Evolutionary conservation across 495 filamentous ascomycete species (phyloP).

Genomic region (Pseudomonodictys pantanalensis): DNA sequence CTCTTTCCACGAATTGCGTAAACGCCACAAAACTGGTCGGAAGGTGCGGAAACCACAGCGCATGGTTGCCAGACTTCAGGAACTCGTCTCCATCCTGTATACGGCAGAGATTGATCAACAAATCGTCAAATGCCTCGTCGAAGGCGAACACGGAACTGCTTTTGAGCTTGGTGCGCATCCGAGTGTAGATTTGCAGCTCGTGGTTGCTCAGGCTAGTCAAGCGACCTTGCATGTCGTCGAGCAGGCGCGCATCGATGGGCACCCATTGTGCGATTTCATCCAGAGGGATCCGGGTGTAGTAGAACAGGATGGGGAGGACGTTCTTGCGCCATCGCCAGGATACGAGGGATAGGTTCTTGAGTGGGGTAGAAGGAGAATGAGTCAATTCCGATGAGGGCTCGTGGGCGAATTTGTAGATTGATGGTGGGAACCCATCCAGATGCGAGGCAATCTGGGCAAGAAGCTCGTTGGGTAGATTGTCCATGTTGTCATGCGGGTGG

Average conservation of each 20-base stretch:
- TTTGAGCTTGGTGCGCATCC: slow-evolving; percentile 28
- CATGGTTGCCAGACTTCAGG: slow-evolving; percentile 6
- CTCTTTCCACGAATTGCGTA: slow-evolving; percentile 1
- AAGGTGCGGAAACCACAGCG: slow-evolving; percentile 25
- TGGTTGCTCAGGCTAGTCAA: slow-evolving; percentile 21
- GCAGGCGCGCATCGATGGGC: slow-evolving; percentile 23
- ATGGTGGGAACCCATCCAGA: slow-evolving; percentile 17
- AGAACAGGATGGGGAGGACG: slow-evolving; percentile 28
- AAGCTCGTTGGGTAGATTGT: slow-evolving; percentile 28
- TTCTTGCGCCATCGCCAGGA: slow-evolving; percentile 26
- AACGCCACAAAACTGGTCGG: slow-evolving; percentile 17
- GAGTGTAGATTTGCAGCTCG: slow-evolving; percentile 25
- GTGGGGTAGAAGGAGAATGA: not conserved
- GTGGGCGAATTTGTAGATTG: slow-evolving; percentile 24
- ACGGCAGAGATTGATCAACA: slow-evolving; percentile 21
- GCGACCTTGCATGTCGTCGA: slow-evolving; percentile 26
- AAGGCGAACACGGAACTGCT: slow-evolving; percentile 18
- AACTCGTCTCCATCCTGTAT: slow-evolving; percentile 27
- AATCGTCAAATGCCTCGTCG: slow-evolving; percentile 22
- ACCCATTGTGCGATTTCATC: slow-evolving; percentile 27
- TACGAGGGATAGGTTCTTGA: slow-evolving; percentile 22
- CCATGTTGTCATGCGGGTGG: too few relatives aligned
- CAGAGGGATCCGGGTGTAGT: slow-evolving; percentile 13
- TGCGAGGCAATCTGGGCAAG: slow-evolving; percentile 29
- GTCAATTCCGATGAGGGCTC: slow-evolving; percentile 25